Evolutionary conservation across 1,284 basidiomycete genomes (phyloP), one percentile per base, ranked within the genome.

Genomic region (Pterulicium gracile): DNA sequence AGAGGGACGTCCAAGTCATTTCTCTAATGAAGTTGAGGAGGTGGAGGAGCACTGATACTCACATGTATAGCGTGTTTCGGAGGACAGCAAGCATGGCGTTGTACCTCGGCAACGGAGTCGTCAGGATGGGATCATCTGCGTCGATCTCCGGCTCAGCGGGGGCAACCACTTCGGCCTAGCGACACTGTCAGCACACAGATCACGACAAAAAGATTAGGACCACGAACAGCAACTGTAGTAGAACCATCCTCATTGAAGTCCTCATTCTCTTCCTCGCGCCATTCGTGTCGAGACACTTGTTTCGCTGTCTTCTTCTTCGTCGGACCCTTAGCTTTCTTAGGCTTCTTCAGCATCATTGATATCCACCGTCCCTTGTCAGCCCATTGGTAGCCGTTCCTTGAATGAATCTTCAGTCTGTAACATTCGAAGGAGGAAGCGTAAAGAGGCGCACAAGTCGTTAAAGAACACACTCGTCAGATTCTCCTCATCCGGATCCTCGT

Each of bases 61-160:
- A 88, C 85, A 94, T 81, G 61, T 88, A 94, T 0, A 94, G 64
- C 0, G 84, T 91, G 60, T 94, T 95, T 24, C 82, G 76, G 43
- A 91, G 70, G 2, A 95, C 81, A 0, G 90, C 83, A 5, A 95
- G 69, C 90, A 96, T 95, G 2, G 88, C 77, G 54, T 96, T 96
- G 64, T 94, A 96, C n/a, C 92, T 72, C 1, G 81, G 74, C 5
- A 87, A 66, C 0, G 93, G 93, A 0, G 73, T 64, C 0, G 82
- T 82, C 50, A 76, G 66, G 24, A 70, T 66, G 0, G 90, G 88
- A 56, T 93, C 89, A 47, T 89, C 80, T 0, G 70, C 67, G 53
- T 87, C 80, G 20, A 67, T 57, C 14, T 39, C 45, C 3, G 19
- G 44, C 13, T 27, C 20, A 27, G 44, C 46, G 5, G 20, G 39